Evolutionary conservation across 2,329 filamentous ascomycete species (phyloP).

Genomic region (Trichoderma aggressivum): DNA sequence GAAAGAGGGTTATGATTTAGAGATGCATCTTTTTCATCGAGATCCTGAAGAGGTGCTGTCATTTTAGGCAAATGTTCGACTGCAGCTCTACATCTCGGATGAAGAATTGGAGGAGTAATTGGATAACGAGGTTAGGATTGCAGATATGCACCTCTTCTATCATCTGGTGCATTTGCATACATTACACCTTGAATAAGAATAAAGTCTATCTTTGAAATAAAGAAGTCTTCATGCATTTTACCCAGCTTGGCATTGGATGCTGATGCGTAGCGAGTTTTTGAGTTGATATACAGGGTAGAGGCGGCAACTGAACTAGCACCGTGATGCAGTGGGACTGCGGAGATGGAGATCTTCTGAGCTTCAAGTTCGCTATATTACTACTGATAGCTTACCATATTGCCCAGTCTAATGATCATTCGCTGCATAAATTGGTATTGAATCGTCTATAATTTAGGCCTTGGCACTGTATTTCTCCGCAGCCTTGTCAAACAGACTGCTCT

Average conservation of each 20-base stretch:
- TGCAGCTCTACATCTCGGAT: slow-evolving; percentile 30
- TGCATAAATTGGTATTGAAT: slow-evolving; percentile 11
- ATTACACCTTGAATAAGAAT: neutral
- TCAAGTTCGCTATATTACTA: neutral
- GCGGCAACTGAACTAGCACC: neutral
- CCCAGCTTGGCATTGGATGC: neutral
- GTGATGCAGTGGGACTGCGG: neutral
- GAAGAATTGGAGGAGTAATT: slow-evolving; percentile 27
- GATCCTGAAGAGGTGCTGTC: slow-evolving; percentile 27
- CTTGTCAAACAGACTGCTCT: slow-evolving; percentile 82
- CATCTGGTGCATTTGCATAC: neutral
- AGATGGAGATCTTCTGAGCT: neutral
- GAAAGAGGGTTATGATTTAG: neutral
- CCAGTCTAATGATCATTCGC: slow-evolving; percentile 32
- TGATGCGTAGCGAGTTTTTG: neutral
- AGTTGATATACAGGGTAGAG: neutral
- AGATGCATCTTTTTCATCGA: slow-evolving; percentile 9
- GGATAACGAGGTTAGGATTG: neutral
- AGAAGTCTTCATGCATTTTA: neutral
- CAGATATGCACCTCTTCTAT: neutral
- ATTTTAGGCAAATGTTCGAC: slow-evolving; percentile 33
- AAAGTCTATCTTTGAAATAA: neutral
- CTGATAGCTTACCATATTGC: slow-evolving; percentile 28
- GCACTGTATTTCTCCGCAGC: slow-evolving; percentile 83
- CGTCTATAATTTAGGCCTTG: slow-evolving; percentile 62